Percentiles rank a stretch among this genome's conserved stretches.
phyloP scores from a whole-genome alignment of 768 basidiomycete genomes.

The Brasilioporus rufonigricans region DNA sequence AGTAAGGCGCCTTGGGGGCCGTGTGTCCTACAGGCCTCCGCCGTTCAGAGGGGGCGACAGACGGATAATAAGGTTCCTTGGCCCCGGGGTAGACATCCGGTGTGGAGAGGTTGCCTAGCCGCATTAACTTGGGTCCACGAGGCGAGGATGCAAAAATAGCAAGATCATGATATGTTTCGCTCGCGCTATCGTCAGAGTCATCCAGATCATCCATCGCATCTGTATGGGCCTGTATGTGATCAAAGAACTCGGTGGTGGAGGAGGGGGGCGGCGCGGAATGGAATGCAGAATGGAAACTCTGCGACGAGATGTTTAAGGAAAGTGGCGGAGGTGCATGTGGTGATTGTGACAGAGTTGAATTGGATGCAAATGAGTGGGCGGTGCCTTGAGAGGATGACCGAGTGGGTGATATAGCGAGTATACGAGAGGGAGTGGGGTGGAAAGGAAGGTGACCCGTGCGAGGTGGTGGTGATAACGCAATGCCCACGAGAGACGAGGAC shows the following conservation, averaged over 20 bases:
- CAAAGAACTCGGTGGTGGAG: conserved; percentile 72
- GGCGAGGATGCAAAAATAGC: conserved; percentile 27
- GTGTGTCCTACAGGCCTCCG: conserved; percentile 55
- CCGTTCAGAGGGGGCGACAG: conserved; percentile 34
- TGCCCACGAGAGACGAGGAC: conserved; percentile 57
- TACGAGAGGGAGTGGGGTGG: conserved; percentile 17
- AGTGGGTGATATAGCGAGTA: conserved; percentile 12
- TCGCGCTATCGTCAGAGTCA: conserved; percentile 46
- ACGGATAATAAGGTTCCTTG: conserved; percentile 36
- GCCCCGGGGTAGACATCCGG: conserved; percentile 52
- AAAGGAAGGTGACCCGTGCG: conserved; percentile 21
- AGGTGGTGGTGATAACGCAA: conserved; percentile 57
- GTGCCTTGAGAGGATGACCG: conserved; percentile 32
- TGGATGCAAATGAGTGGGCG: conserved; percentile 30
- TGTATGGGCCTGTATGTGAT: conserved; percentile 64
- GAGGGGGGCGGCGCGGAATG: conserved; percentile 64
- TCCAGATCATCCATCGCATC: conserved; percentile 76
- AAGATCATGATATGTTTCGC: conserved; percentile 40
- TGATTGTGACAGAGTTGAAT: conserved; percentile 24
- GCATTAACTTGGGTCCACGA: conserved; percentile 49
- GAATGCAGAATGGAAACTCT: conserved; percentile 42
- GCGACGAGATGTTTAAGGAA: conserved; percentile 46
- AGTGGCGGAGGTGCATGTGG: conserved; percentile 24
- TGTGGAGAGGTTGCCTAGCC: conserved; percentile 66
- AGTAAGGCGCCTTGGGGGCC: conserved; percentile 42